Evolutionary conservation across 2,329 filamentous ascomycete genomes (phyloP), one percentile per base, ranked within the genome.

Genomic region (Epicoccum nigrum): DNA sequence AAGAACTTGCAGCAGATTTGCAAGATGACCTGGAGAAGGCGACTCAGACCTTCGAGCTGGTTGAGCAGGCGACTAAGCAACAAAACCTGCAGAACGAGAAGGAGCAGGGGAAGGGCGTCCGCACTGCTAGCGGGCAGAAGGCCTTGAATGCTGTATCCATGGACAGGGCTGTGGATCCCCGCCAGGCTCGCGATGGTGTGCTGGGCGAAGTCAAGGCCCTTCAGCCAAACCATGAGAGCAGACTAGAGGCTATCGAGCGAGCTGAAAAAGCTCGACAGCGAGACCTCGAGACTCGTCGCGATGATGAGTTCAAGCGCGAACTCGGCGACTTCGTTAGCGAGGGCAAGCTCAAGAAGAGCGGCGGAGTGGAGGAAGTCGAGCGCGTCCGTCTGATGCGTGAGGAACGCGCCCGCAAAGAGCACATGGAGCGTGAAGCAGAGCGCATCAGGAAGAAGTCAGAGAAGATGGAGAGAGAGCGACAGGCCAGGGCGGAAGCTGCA

Each of bases 31-130:
- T 99, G 38, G 92, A 97, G 71, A 97, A 97, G 77, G 92, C 93
- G 1, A 86, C 87, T 0, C 89, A 95, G 73, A 97, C 94, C 0
- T 96, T 99, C 68, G 89, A 90, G 19, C 83, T 99, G 0, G 94
- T 99, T 13, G 94, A 99, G 75, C 89, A 97, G 75, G 94, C 94
- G 7, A 97, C 92, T n/a, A 96, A 96, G 76, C 92, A 97, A 75
- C 94, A 99, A 71, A 89, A 83, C 47, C 67, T 95, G 75, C 90
- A 95, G 70, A 87, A 88, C 54, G 83, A 78, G 39, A 83, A 83
- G 41, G 82, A 83, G 5, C 74, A 70, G 33, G 68, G 55, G 4
- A 78, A 67, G n/a, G 73, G 79, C 40, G 67, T 62, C 33, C 73
- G 73, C 45, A 79, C 80, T 4, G 84, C 83, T n/a, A 82, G 81